Percentiles rank a stretch among this genome's conserved stretches.
Evolutionary conservation across 2,329 filamentous ascomycete species (phyloP).

Genomic region (Apiospora koreana): DNA sequence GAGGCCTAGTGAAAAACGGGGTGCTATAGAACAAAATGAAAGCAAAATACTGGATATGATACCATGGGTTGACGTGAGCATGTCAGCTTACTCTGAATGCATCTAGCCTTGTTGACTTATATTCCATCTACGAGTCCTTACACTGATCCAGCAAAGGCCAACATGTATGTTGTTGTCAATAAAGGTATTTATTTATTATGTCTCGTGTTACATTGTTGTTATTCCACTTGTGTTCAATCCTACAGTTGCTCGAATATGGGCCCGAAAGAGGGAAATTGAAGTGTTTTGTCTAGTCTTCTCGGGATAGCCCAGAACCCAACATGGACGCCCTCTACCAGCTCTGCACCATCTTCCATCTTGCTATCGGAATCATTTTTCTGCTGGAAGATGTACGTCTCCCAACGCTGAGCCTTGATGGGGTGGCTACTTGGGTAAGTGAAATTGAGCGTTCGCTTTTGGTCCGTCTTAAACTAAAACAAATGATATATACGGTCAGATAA

Average conservation of each 20-base stretch:
- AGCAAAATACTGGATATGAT: not conserved
- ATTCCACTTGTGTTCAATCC: too few species aligned
- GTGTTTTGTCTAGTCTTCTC: not conserved
- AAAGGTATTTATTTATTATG: too few species aligned
- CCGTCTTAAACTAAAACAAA: slow-evolving; percentile 12
- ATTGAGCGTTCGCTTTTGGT: not conserved
- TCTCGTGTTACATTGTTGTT: too few species aligned
- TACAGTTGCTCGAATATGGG: slow-evolving; percentile 17
- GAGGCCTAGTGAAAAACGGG: not conserved
- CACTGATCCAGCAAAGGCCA: not conserved
- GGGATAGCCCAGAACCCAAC: slow-evolving; percentile 12
- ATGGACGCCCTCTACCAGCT: not conserved
- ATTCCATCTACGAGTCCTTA: not conserved
- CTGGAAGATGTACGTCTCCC: not conserved
- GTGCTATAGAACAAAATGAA: not conserved
- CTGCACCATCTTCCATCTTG: not conserved
- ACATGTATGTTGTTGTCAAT: not conserved
- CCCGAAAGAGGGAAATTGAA: slow-evolving; percentile 13
- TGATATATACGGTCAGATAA: not conserved
- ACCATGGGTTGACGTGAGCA: not conserved
- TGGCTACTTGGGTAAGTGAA: not conserved
- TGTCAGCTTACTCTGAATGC: not conserved
- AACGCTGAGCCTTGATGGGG: too few species aligned
- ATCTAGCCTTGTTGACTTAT: not conserved
- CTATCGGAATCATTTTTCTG: too few species aligned